phyloP scores from a whole-genome alignment of 768 basidiomycete genomes.

The Collybia nuda region DNA sequence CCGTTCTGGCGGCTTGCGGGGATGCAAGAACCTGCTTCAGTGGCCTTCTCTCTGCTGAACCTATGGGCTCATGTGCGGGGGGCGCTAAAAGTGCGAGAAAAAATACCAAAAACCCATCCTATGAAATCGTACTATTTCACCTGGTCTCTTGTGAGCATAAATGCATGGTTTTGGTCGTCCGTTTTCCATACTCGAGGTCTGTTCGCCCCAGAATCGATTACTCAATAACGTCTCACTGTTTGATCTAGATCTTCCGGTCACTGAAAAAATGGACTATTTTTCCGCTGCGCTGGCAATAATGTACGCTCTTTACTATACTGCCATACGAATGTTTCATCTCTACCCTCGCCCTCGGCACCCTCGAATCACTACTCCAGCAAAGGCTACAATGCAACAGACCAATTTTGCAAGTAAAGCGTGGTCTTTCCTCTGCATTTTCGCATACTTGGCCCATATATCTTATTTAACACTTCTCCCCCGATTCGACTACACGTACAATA shows the following conservation, averaged over 20 bases:
- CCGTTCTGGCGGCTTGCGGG: slow-evolving; percentile 88
- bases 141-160: slow-evolving; percentile 73
- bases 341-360: slow-evolving; percentile 44
- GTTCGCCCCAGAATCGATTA: slow-evolving; percentile 18
- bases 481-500: slow-evolving; percentile 95
- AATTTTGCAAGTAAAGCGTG: slow-evolving; percentile 32
- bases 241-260: slow-evolving; percentile 68
- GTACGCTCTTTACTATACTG: slow-evolving; percentile 75
- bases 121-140: slow-evolving; percentile 66
- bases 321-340: slow-evolving; percentile 75
- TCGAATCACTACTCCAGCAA: slow-evolving; percentile 24
- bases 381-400: slow-evolving; percentile 12
- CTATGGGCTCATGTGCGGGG: slow-evolving; percentile 74
- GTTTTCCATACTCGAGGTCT: slow-evolving; percentile 92
- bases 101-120: slow-evolving; percentile 57
- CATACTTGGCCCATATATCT: slow-evolving; percentile 69
- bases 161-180: slow-evolving; percentile 91
- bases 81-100: slow-evolving; percentile 40
- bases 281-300: slow-evolving; percentile 86
- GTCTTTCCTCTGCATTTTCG: slow-evolving; percentile 50
- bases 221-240: slow-evolving; percentile 2
- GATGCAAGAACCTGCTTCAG: slow-evolving; percentile 93
- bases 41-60: slow-evolving; percentile 87
- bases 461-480: slow-evolving; percentile 76
- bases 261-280: slow-evolving; percentile 95